Percentiles rank a stretch among this genome's conserved stretches.
phyloP scores from a whole-genome alignment of 305 asterid species.

The Fraxinus baroniana region DNA sequence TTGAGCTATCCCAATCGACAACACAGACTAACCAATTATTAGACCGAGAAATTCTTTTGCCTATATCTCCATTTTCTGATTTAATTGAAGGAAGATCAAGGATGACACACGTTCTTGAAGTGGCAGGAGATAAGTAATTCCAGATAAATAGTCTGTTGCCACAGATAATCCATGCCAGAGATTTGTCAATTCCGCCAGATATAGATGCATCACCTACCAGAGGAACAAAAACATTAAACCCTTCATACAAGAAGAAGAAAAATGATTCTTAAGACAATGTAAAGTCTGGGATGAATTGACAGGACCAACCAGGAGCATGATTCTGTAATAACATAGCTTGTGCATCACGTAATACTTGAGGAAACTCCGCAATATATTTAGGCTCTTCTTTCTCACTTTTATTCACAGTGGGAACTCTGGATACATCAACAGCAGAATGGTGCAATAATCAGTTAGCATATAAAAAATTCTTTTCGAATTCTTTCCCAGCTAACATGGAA shows the following conservation, averaged over 20 bases:
- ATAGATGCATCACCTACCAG: slow-evolving; percentile 57
- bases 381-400: slow-evolving; percentile 67
- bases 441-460: slow-evolving; percentile 13
- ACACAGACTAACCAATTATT: slow-evolving; percentile 67
- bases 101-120: slow-evolving; percentile 56
- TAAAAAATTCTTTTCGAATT: neutral
- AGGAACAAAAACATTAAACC: slow-evolving; percentile 17
- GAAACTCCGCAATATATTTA: slow-evolving; percentile 84
- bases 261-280: slow-evolving; percentile 8
- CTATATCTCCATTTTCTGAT: slow-evolving; percentile 40
- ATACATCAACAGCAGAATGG: slow-evolving; percentile 28
- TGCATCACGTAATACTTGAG: slow-evolving; percentile 77
- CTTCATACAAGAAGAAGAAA: slow-evolving; percentile 12
- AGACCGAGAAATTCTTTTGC: slow-evolving; percentile 35
- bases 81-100: slow-evolving; percentile 61
- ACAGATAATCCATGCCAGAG: slow-evolving; percentile 76
- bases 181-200: slow-evolving; percentile 87
- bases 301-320: slow-evolving; percentile 61
- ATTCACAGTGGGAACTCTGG: slow-evolving; percentile 62
- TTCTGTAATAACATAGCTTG: slow-evolving; percentile 51
- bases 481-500: slow-evolving; percentile 14
- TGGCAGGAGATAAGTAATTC: slow-evolving; percentile 64
- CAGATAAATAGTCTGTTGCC: slow-evolving; percentile 69
- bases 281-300: slow-evolving; percentile 10
- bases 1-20: slow-evolving; percentile 61